Percentiles rank a stretch among this genome's conserved stretches.
phyloP scores from a whole-genome alignment of 139 green algal genomes.

The Coelastrella sp. region DNA sequence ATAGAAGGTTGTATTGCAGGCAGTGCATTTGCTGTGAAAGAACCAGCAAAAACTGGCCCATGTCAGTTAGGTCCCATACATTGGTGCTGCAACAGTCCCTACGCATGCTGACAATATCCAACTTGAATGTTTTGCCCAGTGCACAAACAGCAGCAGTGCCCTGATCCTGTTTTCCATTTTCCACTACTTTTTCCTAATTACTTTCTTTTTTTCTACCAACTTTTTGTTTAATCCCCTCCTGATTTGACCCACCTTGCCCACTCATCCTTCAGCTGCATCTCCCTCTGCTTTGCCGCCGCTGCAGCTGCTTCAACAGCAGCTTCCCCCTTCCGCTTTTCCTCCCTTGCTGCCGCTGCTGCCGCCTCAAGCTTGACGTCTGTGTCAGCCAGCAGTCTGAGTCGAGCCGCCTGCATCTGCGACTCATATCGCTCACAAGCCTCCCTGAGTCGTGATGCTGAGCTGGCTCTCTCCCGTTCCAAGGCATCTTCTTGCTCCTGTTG shows the following conservation, averaged over 20 bases:
- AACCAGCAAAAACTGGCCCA: no score
- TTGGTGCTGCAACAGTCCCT: no score
- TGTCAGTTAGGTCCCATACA: no score
- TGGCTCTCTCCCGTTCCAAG: conserved; percentile 62
- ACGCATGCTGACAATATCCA: background rate
- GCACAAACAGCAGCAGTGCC: no score
- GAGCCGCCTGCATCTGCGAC: conserved; percentile 49
- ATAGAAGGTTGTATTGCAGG: no score
- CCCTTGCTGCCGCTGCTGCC: conserved; percentile 51
- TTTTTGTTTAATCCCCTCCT: background rate
- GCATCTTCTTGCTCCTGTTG: conserved; percentile 64
- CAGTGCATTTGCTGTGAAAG: no score
- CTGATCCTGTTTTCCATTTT: no score
- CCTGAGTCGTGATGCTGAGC: conserved; percentile 47
- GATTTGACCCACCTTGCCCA: conserved; percentile 5
- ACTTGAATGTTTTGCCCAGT: background rate
- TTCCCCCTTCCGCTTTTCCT: conserved; percentile 61
- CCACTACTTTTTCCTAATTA: no score
- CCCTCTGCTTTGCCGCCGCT: conserved; percentile 11
- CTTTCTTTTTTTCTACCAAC: no score
- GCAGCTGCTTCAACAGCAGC: conserved; percentile 45
- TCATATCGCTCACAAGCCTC: conserved; percentile 67
- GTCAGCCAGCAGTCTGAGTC: conserved; percentile 66
- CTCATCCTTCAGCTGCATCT: conserved; percentile 30
- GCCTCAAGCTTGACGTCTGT: conserved; percentile 49